Evolutionary conservation across 148 eudicot genomes (phyloP), one percentile per base, ranked within the genome.

Genomic region (Rhododendron simsii): DNA sequence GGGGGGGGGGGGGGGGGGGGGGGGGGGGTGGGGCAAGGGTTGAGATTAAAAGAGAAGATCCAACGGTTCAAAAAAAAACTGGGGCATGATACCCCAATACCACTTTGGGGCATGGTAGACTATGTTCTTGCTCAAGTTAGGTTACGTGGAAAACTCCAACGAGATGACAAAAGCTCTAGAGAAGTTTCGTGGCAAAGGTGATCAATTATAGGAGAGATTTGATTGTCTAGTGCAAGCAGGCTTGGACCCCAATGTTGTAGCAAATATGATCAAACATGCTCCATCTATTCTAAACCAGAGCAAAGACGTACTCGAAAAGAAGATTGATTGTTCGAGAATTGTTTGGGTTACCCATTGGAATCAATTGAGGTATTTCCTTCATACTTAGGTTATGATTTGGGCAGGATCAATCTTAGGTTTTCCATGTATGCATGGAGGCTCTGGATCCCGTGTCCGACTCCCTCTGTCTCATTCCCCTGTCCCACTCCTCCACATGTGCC

Each of bases 211-310:
- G 73, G 94, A 92, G 85, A 92, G 95, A 59, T 93, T 93, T 84
- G 92, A 93, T 88, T 93, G 94, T 83, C 80, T 92, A 71, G 94
- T 93, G 3, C 82, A 81, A 65, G 92, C 93, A 75, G 95, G 95
- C 45, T 89, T 93, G 88, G 92, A 92, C 81, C 83, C 75, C 85
- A 87, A 91, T 41, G 89, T 87, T 67, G 94, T 89, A 21, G 85
- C 87, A 39, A 80, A 81, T 77, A 93, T 93, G 93, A 89, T 93
- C 76, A 93, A 86, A 44, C 89, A 37, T 78, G 93, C 92, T 37
- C 94, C 95, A 18, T 73, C 92, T 11, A 87, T 88, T 53, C 82
- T 93, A 55, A 93, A 92, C 84, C 95, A 92, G 91, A 69, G 79
- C 41, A 93, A 88, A 86, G 93, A 90, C 15, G 84, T 92, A 71